Conservation (phyloP, 2,329 filamentous ascomycete genomes). For the Colletotrichum sansevieriae region DNA sequence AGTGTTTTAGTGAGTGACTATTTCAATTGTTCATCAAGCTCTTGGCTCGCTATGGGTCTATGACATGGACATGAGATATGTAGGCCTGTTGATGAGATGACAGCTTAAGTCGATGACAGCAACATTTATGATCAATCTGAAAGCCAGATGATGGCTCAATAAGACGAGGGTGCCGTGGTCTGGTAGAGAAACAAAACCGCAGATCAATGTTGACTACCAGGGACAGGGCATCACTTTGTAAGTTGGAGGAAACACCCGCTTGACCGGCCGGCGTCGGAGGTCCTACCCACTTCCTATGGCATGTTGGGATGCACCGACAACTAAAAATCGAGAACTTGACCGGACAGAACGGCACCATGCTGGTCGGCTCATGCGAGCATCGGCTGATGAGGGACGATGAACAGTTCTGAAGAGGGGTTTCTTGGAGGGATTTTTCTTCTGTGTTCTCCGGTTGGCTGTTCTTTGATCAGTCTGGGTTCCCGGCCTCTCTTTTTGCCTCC, state of each 20-base stretch:
- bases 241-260: constrained; percentile 7
- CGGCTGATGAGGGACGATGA: neutral
- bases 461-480: neutral
- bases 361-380: constrained; percentile 8
- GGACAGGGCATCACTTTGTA: neutral
- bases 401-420: neutral
- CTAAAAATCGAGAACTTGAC: neutral
- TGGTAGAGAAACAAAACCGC: too few relatives aligned
- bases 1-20: too few relatives aligned
- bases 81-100: too few relatives aligned
- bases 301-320: neutral
- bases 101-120: too few relatives aligned
- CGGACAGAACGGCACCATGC: neutral
- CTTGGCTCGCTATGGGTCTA: too few relatives aligned
- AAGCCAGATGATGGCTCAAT: too few relatives aligned
- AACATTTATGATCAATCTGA: too few relatives aligned
- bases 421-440: neutral
- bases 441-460: neutral
- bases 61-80: too few relatives aligned
- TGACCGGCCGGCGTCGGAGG: constrained; percentile 21
- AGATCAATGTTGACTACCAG: neutral
- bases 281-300: neutral
- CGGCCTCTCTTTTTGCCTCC: too few relatives aligned
- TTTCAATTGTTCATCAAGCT: too few relatives aligned
- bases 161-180: too few relatives aligned